Evolutionary conservation across 208 protist species (phyloP), one percentile per base, ranked within the genome.

Genomic region (Acanthamoeba sp.): DNA sequence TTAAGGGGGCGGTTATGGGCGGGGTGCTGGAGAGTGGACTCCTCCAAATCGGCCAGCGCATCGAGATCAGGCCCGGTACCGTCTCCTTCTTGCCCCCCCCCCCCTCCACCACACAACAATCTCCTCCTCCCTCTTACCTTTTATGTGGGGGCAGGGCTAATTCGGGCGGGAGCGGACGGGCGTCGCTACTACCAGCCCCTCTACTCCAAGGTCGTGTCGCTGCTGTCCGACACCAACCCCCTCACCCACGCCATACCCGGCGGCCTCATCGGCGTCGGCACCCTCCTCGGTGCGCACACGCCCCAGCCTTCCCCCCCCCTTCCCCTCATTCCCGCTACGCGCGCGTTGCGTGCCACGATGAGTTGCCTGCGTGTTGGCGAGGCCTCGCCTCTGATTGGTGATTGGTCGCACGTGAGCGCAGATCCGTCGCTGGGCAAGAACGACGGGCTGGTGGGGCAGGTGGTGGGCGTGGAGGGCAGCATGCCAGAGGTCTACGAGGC

Each of bases 351-450:
- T n/a, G n/a, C n/a, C n/a, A n/a, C n/a, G n/a, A n/a, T n/a, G n/a
- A n/a, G n/a, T n/a, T n/a, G n/a, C n/a, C n/a, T 62, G 55, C 22
- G 16, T 62, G 12, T 22, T 27, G 12, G 16, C 22, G 16, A 62
- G 22, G 55, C 55, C 22, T 62, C 12, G 16, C 55, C 22, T 62
- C n/a, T n/a, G n/a, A n/a, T n/a, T n/a, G n/a, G n/a, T 48, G 42
- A 10, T 48, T 48, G 42, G 42, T 48, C n/a, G n/a, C n/a, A n/a
- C n/a, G n/a, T 48, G 42, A 10, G 3, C 10, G 3, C 64, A 73
- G 76, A 85, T 85, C 76, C 76, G 22, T 85, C 76, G 42, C 32
- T 85, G 38, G 76, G 42, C 76, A 85, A 85, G 76, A 57, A 48
- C n/a, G 76, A 85, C 32, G 76, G 76, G 42, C 42, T 85, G 22